These are phyloP conservation scores for Iris pallida DNA, from an alignment of 116 monocot genomes.

Conservation along the genomic window DNA sequence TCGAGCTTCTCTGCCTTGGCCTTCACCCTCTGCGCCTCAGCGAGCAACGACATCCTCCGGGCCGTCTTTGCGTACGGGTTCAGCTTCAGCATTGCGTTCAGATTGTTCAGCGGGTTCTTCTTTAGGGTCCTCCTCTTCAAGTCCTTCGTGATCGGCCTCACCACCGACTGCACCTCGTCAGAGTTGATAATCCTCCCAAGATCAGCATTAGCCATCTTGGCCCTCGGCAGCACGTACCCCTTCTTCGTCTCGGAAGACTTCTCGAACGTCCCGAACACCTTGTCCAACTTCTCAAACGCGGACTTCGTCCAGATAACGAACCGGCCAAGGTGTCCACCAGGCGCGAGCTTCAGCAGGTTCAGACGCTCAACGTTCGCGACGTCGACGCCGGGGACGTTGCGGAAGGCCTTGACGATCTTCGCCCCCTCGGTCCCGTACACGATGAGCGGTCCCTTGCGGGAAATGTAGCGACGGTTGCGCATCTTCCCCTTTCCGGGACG, in stretches of 20 bases:
- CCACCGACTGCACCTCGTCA: constrained; percentile 71
- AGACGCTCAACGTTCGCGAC: constrained; percentile 78
- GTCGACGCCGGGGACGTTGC: constrained; percentile 87
- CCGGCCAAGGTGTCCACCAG: constrained; percentile 21
- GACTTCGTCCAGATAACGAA: constrained; percentile 85
- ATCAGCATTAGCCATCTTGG: constrained; percentile 78
- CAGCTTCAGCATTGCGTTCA: constrained; percentile 52
- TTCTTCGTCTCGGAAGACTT: constrained; percentile 61
- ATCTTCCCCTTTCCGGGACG: constrained; percentile 78
- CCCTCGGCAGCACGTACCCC: constrained; percentile 61
- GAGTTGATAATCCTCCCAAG: constrained; percentile 73
- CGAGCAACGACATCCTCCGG: constrained; percentile 62
- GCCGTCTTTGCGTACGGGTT: constrained; percentile 80
- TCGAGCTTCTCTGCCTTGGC: constrained; percentile 67
- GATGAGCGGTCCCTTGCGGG: constrained; percentile 67
- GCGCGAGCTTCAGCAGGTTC: constrained; percentile 56
- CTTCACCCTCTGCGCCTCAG: constrained; percentile 66
- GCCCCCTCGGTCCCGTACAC: constrained; percentile 89
- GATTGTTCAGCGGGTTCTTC: constrained; percentile 78
- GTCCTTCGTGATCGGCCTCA: constrained; percentile 57
- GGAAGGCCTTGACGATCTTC: constrained; percentile 79
- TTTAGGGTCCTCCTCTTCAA: constrained; percentile 42
- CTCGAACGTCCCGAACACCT: constrained; percentile 65
- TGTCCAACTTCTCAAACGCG: constrained; percentile 75
- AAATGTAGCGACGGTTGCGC: constrained; percentile 72